Base-by-base conservation (phyloP, 331 rosid species). In the Saraca asoca region DNA sequence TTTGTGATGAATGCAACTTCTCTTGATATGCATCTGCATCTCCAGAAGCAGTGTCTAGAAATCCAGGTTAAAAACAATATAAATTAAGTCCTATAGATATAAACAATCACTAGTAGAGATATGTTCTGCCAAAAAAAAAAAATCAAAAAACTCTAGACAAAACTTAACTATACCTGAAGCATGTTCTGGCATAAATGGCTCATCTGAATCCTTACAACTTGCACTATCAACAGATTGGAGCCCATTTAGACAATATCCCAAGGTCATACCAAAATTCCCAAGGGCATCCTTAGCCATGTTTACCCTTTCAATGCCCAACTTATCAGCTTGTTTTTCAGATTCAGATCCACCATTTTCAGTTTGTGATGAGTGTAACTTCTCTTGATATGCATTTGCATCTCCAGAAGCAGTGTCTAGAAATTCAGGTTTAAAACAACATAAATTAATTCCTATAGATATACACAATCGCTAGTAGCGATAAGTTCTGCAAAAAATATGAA, bases 361-460 rank as follows among this genome's bases (percentile, higher is more conserved):
- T 12, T 53, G 49, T 18, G 62, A 58, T 8, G 73, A 63, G 13
- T 37, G 71, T 62, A 68, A 29, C 57, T 65, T 74, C 46, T 8
- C 41, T 49, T 56, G 31, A 44, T 12, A 59, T 17, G 51, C 7
- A 63, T 14, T 64, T 54, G 57, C 69, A 69, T 60, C 75, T 66
- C 18, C 78, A 34, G 56, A 45, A 61, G 56, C 63, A 72, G 49
- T 14, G 8, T 57, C 68, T 63, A 58, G 50, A 71, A 71, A 70
- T 56, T 31, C 64, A 64, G 34, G 29, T 68, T 52, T 5, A 19
- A 11, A 51, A 49, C 24, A 13, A 44, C 9, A 20, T 33, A 34
- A 33, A 62, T 38, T 50, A 8, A 24, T 46, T 52, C 37, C n/a
- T 45, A 53, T 14, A 20, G 14, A 20, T 24, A 13, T 51, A 29